Base-by-base conservation (phyloP, 2,329 filamentous ascomycete genomes). In the Penicillium sp. region DNA sequence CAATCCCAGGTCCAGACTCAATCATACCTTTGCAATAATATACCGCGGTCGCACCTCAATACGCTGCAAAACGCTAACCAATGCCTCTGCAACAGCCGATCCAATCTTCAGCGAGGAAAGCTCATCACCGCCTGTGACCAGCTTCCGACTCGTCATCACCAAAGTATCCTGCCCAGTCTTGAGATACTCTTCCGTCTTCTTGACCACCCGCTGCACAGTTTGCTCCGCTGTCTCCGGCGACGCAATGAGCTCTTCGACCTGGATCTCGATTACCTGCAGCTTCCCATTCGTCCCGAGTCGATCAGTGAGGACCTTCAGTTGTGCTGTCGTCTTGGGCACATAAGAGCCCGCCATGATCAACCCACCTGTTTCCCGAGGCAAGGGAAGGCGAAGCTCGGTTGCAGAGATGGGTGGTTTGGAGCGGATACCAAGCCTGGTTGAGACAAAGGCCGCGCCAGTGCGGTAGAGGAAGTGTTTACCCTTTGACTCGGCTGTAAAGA, bases 321-420 rank as follows among this genome's bases (percentile, higher is more conserved):
- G 81, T 0, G 78, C 75, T 0, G 82, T 84, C 0, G 82, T 85
- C 57, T 84, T 84, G 2, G 81, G 80, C 0, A 84, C 81, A 42
- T 85, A 84, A 0, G 79, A 82, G 0, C 82, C 81, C 0, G 80
- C 81, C 15, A 85, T 75, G 16, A 84, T 75, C 0, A 85, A 62
- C 0, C 81, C 81, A 0, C 81, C 82, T 0, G 70, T 69, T 2
- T 65, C 52, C 12, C 60, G 59, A 0, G 66, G 65, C 0, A 67
- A 67, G 0, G 64, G 61, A 9, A 79, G 64, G 0, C 71, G 56
- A 0, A 84, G 66, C 23, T 81, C 71, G 0, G 63, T 56, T 0
- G 78, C 74, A 0, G 79, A 75, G 10, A 84, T 74, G 0, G 81
- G 81, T 0, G 76, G 64, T 16, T 82, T 82, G 0, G 72, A 76